These are phyloP conservation scores for Fraxinus velutina DNA, from an alignment of 305 asterid species.

Conservation along the genomic window DNA sequence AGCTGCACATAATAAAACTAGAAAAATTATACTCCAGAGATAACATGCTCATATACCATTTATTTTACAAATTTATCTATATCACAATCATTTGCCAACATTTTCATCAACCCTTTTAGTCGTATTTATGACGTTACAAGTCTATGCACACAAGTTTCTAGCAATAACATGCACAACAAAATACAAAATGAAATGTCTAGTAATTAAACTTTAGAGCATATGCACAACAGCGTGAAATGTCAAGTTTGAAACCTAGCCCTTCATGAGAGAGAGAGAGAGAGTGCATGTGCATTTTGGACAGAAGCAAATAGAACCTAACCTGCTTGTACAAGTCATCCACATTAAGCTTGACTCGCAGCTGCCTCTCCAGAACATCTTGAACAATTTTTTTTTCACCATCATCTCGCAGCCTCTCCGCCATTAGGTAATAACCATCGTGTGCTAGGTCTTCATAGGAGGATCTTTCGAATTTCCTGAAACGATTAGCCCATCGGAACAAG, in stretches of 20 bases:
- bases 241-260: neutral
- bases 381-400: constrained; percentile 67
- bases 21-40: neutral
- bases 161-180: neutral
- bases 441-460: constrained; percentile 77
- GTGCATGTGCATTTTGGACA: neutral
- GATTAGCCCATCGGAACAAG: constrained; percentile 94
- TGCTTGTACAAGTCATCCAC: constrained; percentile 59
- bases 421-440: constrained; percentile 79
- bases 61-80: neutral
- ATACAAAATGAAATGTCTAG: neutral
- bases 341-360: constrained; percentile 48
- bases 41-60: neutral
- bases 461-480: constrained; percentile 49
- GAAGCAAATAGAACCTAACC: constrained; percentile 68
- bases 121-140: neutral
- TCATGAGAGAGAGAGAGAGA: neutral
- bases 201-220: neutral
- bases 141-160: neutral
- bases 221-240: neutral
- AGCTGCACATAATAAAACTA: neutral
- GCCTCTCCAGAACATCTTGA: constrained; percentile 65
- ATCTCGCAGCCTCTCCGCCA: constrained; percentile 95
- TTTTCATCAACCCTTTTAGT: neutral
- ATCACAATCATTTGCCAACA: neutral